Base-by-base conservation (phyloP, 176 grass and related monocot genomes). In the Microstegium vimineum region DNA sequence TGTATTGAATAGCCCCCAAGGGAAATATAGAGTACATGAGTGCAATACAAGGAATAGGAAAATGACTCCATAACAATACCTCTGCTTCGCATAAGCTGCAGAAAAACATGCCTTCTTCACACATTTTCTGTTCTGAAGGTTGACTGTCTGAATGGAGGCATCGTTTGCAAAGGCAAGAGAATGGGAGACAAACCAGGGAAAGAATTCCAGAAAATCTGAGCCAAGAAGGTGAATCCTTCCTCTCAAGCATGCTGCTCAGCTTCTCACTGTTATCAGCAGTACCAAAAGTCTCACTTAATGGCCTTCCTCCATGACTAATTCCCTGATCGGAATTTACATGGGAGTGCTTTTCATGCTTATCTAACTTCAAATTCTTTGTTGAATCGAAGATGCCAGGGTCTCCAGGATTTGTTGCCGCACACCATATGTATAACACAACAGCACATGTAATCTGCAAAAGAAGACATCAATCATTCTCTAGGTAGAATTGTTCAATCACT, bases 31-130 rank as follows among this genome's bases (percentile, higher is more conserved):
- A 71, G 69, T 71, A 45, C 69, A 46, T 17, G 38, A 71, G 5
- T 15, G 13, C 38, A 71, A 4, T 43, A 17, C 68, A 3, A 71
- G 43, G 70, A 73, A 73, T 49, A 73, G 15, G 26, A 31, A 72
- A 73, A 31, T 3, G 26, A 31, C 70, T 18, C 42, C 5, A 0
- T 47, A 31, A 73, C 41, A 11, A 36, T 95, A 98, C 92, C 92
- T 93, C 93, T 51, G 88, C 95, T 83, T 98, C 89, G 38, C 95
- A 98, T 17, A 95, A 57, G 83, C 95, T 98, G 81, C 92, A 98
- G 82, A 95, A 98, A 69, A 98, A 95, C 90, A 94, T 91, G 73
- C 92, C 92, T 26, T 98, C 90, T 73, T 98, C 96, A 57, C 90
- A 87, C 69, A 74, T 85, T 76, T 93, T 64, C 3, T 93, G 84